Percentiles rank a stretch among this genome's conserved stretches.
phyloP scores from a whole-genome alignment of 768 basidiomycete genomes.

The Paxillus rubicundulus region DNA sequence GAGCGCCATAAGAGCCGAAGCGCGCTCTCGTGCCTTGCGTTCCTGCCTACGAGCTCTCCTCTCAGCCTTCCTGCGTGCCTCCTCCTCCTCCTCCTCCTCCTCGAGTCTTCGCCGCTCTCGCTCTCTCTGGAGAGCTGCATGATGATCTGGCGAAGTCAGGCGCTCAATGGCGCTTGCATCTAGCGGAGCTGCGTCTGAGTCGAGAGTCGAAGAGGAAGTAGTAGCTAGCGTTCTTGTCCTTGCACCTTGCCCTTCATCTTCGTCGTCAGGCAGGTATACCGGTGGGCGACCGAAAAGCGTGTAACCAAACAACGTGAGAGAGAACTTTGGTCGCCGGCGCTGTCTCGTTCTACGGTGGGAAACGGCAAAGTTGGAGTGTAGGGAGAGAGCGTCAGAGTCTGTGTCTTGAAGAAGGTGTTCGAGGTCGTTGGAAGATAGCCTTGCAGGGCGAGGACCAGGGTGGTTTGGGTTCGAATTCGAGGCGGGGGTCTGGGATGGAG shows the following conservation, averaged over 20 bases:
- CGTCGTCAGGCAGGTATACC: slow-evolving; percentile 60
- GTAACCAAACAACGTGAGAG: slow-evolving; percentile 63
- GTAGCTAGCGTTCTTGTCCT: slow-evolving; percentile 25
- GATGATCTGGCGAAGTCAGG: slow-evolving; percentile 43
- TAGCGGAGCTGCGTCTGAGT: slow-evolving; percentile 69
- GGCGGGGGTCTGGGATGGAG: slow-evolving; percentile 31
- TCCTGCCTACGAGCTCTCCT: slow-evolving; percentile 44
- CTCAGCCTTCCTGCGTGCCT: slow-evolving; percentile 46
- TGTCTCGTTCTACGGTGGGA: slow-evolving; percentile 33
- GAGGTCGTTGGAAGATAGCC: slow-evolving; percentile 38
- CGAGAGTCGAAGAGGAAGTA: slow-evolving; percentile 47
- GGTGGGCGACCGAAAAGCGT: slow-evolving; percentile 64
- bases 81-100: slow-evolving; percentile 38
- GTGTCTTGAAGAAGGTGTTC: slow-evolving; percentile 49
- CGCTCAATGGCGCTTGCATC: slow-evolving; percentile 55
- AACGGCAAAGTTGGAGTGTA: slow-evolving; percentile 60
- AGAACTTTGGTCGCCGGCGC: slow-evolving; percentile 31
- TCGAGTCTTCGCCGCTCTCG: slow-evolving; percentile 26
- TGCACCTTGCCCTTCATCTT: slow-evolving; percentile 35
- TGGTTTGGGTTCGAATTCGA: slow-evolving; percentile 12
- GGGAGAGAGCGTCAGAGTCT: slow-evolving; percentile 58
- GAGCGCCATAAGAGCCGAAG: slow-evolving; percentile 30
- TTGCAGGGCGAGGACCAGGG: slow-evolving; percentile 30
- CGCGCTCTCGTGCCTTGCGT: slow-evolving; percentile 43
- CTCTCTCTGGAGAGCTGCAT: slow-evolving; percentile 30